Evolutionary conservation across 1,284 basidiomycete genomes (phyloP), one percentile per base, ranked within the genome.

Genomic region (Rhodotorula sp.): DNA sequence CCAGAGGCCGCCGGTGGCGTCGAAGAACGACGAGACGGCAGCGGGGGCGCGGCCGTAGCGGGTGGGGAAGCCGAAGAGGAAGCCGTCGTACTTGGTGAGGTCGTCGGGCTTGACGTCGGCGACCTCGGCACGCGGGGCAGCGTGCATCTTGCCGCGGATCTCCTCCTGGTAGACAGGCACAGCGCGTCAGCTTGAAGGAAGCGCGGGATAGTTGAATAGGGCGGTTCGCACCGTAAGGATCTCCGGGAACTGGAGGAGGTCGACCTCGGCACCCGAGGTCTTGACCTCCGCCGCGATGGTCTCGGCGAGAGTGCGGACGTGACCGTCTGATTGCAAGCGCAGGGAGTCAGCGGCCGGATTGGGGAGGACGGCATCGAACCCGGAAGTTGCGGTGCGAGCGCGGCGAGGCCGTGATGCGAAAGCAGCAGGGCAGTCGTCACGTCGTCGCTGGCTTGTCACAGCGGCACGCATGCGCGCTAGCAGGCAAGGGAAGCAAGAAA

Each of bases 1-100:
- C 93, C 93, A 97, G 56, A 85, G 82, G 57, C 82, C 81, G 74
- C 92, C 92, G 17, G 92, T 94, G 8, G 85, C 81, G 62, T 64
- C 61, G 73, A 87, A 86, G 82, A 87, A 86, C 55, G 83, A 80
- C 25, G 81, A 81, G 68, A 83, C 83, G 54, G 69, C 67, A 44
- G 83, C 83, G 49, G 84, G 83, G 48, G 82, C 77, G 61, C 84
- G 83, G 53, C 85, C 84, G 81, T 91, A 84, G 70, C 81, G 78
- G 34, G 73, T 70, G 8, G 23, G 59, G 45, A 48, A 34, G 25
- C 66, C 66, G 55, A 45, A 66, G 63, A 56, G 58, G 25, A 59
- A 63, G 13, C 67, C 67, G 57, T 64, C 61, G 52, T 56, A 52
- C 41, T 80, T 54, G 56, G 60, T 61, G 75, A 97, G 85, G 68